A percentile compares a stretch with the other conserved stretches of the same genome.
These are phyloP conservation scores for Nicotiana attenuata DNA, from an alignment of 257 asterid species.

Conservation along the genomic window DNA sequence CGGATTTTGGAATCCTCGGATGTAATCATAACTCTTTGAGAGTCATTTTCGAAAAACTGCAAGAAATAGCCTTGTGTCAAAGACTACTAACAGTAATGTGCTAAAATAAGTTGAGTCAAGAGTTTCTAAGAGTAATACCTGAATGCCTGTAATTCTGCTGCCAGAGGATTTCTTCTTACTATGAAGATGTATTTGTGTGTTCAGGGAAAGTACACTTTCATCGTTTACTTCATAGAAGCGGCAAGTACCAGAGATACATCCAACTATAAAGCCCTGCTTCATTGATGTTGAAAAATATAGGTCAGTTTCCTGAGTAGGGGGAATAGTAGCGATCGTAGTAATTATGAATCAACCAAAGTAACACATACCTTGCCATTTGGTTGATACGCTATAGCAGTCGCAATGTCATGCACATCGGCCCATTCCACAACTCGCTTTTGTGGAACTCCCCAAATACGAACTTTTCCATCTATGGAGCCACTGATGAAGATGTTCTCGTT, in stretches of 20 bases:
- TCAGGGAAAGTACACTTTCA: constrained; percentile 42
- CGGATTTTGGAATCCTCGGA: constrained; percentile 81
- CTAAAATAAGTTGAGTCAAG: constrained; percentile 7
- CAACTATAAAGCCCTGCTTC: constrained; percentile 66
- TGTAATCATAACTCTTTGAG: constrained; percentile 65
- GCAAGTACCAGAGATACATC: constrained; percentile 71
- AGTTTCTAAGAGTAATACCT: constrained; percentile 37
- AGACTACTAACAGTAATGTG: not conserved
- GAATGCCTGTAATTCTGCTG: constrained; percentile 80
- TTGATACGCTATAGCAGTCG: constrained; percentile 72
- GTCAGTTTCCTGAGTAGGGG: not conserved
- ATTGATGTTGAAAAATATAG: not conserved
- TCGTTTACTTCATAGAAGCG: constrained; percentile 60
- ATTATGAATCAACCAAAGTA: not conserved
- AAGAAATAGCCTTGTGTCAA: not conserved
- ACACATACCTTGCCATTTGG: constrained; percentile 63
- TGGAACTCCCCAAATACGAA: constrained; percentile 67
- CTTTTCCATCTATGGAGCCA: constrained; percentile 85
- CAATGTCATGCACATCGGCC: constrained; percentile 46
- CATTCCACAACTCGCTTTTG: constrained; percentile 62
- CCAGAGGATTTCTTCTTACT: constrained; percentile 57
- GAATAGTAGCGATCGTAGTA: not conserved
- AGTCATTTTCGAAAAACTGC: constrained; percentile 49
- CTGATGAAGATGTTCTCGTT: constrained; percentile 67
- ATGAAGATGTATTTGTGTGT: constrained; percentile 43